phyloP scores from a whole-genome alignment of 371 early-diverging fungal species.

The Catenaria anguillulae region DNA sequence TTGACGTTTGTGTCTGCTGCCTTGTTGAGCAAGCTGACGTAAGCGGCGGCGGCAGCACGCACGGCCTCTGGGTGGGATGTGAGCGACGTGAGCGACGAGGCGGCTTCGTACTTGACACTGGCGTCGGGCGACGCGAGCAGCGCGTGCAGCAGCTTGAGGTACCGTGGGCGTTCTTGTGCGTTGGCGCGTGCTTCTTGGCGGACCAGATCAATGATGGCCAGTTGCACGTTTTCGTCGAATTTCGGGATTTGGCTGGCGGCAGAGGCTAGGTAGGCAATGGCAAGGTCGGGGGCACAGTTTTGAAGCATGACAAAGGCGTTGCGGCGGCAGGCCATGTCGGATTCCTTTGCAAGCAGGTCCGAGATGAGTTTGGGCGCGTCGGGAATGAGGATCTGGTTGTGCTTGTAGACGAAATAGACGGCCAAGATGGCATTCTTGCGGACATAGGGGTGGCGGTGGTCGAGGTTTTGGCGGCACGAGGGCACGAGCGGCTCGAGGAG shows the following conservation, averaged over 20 bases:
- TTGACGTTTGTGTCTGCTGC: conserved; percentile 96
- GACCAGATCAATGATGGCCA: conserved; percentile 83
- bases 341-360: conserved; percentile 64
- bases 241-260: conserved; percentile 52
- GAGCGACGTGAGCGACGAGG: conserved; percentile 70
- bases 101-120: conserved; percentile 94
- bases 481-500: conserved; percentile 88
- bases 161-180: conserved; percentile 65
- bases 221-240: conserved; percentile 82
- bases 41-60: conserved; percentile 79
- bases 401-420: conserved; percentile 70
- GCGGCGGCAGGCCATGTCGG: conserved; percentile 80
- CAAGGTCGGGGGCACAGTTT: conserved; percentile 53
- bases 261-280: conserved; percentile 68
- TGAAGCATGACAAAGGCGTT: conserved; percentile 86
- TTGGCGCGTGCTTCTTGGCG: conserved; percentile 73
- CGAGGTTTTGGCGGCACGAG: conserved; percentile 59
- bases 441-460: conserved; percentile 93
- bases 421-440: conserved; percentile 95
- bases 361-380: conserved; percentile 87
- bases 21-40: conserved; percentile 73
- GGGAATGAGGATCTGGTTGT: conserved; percentile 78
- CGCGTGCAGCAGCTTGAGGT: conserved; percentile 74
- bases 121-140: conserved; percentile 61
- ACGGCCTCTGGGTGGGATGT: conserved; percentile 78